Percentiles rank a stretch among this genome's conserved stretches.
phyloP scores from a whole-genome alignment of 2,329 filamentous ascomycete genomes.

The Claviceps lovelessii region DNA sequence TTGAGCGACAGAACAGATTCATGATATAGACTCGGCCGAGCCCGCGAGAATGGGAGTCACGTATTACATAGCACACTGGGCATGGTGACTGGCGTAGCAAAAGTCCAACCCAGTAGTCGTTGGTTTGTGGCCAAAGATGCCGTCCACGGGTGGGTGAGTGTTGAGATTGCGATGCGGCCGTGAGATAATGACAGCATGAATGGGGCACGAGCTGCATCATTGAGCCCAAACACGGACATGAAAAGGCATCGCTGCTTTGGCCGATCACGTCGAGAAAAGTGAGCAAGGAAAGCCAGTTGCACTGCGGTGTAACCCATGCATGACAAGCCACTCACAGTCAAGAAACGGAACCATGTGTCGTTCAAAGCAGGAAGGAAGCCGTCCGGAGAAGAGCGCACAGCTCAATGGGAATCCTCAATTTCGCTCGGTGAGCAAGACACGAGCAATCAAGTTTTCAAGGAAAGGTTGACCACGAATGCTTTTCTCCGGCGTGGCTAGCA shows the following conservation, averaged over 20 bases:
- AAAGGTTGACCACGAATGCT: background rate
- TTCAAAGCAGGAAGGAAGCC: background rate
- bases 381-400: background rate
- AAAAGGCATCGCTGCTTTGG: background rate
- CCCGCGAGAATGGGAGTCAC: background rate
- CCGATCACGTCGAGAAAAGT: background rate
- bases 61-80: background rate
- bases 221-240: background rate
- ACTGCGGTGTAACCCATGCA: conserved; percentile 4
- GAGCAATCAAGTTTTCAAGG: background rate
- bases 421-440: background rate
- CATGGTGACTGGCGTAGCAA: background rate
- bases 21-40: background rate
- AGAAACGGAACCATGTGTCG: background rate
- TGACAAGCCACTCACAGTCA: conserved; percentile 4
- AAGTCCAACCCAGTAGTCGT: background rate
- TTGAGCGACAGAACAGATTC: background rate
- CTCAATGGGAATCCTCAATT: background rate
- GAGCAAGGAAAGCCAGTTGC: background rate
- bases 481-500: background rate
- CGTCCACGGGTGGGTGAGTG: background rate
- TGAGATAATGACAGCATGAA: background rate
- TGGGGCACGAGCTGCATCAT: background rate
- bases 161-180: background rate
- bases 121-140: background rate